Evolutionary conservation across 2,329 filamentous ascomycete genomes (phyloP), one percentile per base, ranked within the genome.

Genomic region (Monosporascus ibericus): DNA sequence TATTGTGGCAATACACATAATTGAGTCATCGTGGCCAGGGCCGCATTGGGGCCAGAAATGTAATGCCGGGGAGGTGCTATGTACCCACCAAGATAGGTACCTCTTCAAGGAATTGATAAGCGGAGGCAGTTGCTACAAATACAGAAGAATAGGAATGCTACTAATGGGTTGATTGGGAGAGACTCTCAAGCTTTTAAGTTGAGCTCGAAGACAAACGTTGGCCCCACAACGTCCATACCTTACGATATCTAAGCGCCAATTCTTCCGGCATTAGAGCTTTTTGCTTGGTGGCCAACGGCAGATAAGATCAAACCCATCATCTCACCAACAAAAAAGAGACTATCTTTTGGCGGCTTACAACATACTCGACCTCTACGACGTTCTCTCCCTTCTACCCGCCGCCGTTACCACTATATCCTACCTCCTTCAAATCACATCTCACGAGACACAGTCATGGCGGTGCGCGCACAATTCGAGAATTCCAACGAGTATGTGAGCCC

Each of bases 391-490:
- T 50, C 22, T 42, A 44, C 42, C 42, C 47, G 51, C 44, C 53
- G 59, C 51, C 47, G 61, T 62, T 38, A 49, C 53, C 39, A 46
- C 53, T 15, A 52, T 52, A 51, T 54, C 49, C 55, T 57, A 58
- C 55, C 30, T 34, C 30, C 30, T 34, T 34, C 30, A 34, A 34
- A 64, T 50, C 27, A 56, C 56, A 42, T 49, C 30, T 44, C 47
- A 60, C 53, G 48, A 51, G 44, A 48, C 49, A 58, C 49, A 47
- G 76, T 64, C 66, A 86, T 86, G 84, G 82, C 84, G 67, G 82
- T 86, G 53, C 81, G 84, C 68, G 83, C 84, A 62, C 83, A 90
- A 70, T 94, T 94, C 70, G 89, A 94, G 75, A 92, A 92, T 77
- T 92, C 88, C 65, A 92, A 92, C 76, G 89, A 94, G 88, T 92